Base-by-base conservation (phyloP, 495 filamentous ascomycete genomes). In the Penicillium daleae region DNA sequence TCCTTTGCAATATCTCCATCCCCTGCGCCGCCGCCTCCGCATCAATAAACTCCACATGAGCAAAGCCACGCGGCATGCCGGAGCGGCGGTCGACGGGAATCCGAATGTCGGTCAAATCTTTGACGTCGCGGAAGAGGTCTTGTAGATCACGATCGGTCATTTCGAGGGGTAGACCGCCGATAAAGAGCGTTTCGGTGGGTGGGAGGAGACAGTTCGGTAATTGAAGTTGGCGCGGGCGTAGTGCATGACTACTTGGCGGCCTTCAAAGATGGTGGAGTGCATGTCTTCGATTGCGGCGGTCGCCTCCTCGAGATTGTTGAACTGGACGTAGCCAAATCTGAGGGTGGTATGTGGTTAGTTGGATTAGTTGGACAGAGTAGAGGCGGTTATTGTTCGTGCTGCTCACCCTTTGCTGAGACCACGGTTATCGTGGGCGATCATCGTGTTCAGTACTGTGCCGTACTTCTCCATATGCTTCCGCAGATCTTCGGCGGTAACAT, bases 161-260 rank as follows among this genome's bases (percentile, higher is more conserved):
- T 74, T 97, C 91, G 67, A 90, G 97, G 37, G 91, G 85, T 71
- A 99, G 86, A 75, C 96, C 95, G 60, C 95, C 95, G 63, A 99
- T 84, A 75, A 89, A 97, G 35, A 99, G 81, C 6, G 88, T 90
- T 56, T 80, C 82, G 22, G 85, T 85, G 15, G 89, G 87, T 21
- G 76, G 64, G 37, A 42, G 5, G 51, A 54, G 5, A 24, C 61
- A 42, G 21, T 60, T 56, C 42, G 44, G 17, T 62, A 52, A 1
- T 60, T 31, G 62, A 78, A 67, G 12, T 65, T 68, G 66, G 80
- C 86, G 42, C 72, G 72, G 10, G 79, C 74, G 56, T 66, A 80
- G 64, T 90, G 81, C 54, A 91, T 83, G 29, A 81, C 72, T 64
- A 95, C 74, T 58, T 87, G 85, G 51, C 95, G 92, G 19, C 95